Base-by-base conservation (phyloP, 345 rosid genomes). In the Lumnitzera littorea region DNA sequence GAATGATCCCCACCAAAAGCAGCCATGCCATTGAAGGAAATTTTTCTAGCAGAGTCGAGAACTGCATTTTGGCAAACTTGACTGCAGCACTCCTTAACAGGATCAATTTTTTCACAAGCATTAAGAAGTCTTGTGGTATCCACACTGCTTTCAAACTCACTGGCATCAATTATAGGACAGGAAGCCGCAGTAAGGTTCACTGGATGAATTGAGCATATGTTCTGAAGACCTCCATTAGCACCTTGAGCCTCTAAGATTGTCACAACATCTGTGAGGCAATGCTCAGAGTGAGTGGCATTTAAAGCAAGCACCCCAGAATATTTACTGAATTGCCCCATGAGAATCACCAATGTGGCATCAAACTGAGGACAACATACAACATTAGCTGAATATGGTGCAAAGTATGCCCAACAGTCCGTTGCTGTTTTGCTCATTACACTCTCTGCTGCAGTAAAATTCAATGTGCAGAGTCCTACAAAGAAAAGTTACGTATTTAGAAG, bases 311-410 rank as follows among this genome's bases (percentile, higher is more conserved):
- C 54, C 51, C 80, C 72, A 48, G 75, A 72, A 47, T 61, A 47
- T 77, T 71, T 71, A 67, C 87, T 80, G 56, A 74, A 73, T 67
- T 75, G 82, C 53, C 84, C 87, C 57, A 80, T 65, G 56, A 82
- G 84, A 73, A 82, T 77, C 20, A 67, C 62, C 53, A 80, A 70
- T 52, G 77, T 69, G 62, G 87, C 87, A 64, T 77, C 77, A 54
- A 82, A 67, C 70, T 82, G 87, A 41, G 87, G 87, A 59, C 87
- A 82, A 63, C 87, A 82, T 64, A 80, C 80, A 63, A 80, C 84
- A 71, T 82, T 82, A 24, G 87, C 82, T 53, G 75, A 60, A 66
- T 77, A 67, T 14, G 84, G 82, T 6, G 87, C 87, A 67, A 80
- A 77, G 51, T 78, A 57, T 36, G 57, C 70, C 72, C 66, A 80